Evolutionary conservation across 441 rosid genomes (phyloP), one percentile per base, ranked within the genome.

Genomic region (Populus trichocarpa): DNA sequence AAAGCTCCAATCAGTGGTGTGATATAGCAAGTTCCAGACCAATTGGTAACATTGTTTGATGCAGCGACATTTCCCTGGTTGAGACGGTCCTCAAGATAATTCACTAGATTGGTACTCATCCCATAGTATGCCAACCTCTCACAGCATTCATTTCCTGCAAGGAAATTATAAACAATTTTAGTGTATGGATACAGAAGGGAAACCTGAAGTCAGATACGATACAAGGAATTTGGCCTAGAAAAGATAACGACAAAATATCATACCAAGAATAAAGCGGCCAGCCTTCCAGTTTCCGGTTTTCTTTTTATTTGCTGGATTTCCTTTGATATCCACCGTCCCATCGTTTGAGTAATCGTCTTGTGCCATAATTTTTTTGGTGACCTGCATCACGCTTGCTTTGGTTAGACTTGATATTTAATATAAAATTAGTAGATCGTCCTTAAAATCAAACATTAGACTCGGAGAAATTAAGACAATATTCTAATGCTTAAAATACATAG

Each of bases 111-210:
- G 73, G 97, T 92, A 22, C 98, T 88, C 98, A 96, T 94, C 42
- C 98, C 99, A 87, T 96, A 94, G 89, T 96, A 96, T 1, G 99
- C 99, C 90, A 96, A 86, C 72, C 98, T 88, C 83, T 96, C 99
- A 66, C 98, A 96, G 13, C 98, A 88, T 71, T 96, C 97, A 77
- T 89, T 94, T 66, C 97, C 99, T 96, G 85, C 50, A 79, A 38
- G 13, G 70, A 40, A 11, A 65, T 61, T 67, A 3, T n/a, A 74
- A 61, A n/a, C 13, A 46, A 73, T 61, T 59, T 14, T 65, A 12
- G 23, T 30, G 1, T 32, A 33, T n/a, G 53, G 40, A 16, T 59
- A 2, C 2, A 11, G 3, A 1, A 18, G 61, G 12, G 12, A 3
- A 20, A 4, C 9, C 32, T 4, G 28, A 64, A 35, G 70, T 53